Conservation (phyloP, 2,329 filamentous ascomycete species). For the Penicillium vulpinum region DNA sequence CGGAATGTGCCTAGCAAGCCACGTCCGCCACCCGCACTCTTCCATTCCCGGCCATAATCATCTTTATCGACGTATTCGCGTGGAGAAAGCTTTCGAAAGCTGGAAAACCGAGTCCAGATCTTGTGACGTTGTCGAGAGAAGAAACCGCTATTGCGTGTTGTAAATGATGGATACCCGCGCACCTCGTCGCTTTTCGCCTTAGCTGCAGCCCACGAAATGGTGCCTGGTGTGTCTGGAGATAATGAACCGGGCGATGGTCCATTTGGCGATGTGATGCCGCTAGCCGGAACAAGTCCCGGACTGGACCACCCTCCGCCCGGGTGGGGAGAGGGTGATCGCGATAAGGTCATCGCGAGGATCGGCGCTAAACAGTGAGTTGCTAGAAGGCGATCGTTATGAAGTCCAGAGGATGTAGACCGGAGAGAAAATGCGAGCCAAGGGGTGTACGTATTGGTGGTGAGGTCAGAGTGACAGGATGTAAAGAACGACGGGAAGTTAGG, state of each 20-base stretch:
- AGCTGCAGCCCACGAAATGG: conserved; percentile 78
- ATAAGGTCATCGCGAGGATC: conserved; percentile 75
- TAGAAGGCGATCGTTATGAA: not conserved
- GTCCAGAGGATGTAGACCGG: not conserved
- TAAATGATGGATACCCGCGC: conserved; percentile 74
- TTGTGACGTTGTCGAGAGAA: conserved; percentile 80
- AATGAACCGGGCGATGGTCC: conserved; percentile 24
- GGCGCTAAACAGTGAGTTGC: conserved; percentile 27
- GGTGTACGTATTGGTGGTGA: conserved; percentile 11
- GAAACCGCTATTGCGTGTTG: conserved; percentile 80
- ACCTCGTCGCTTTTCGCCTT: conserved; percentile 74
- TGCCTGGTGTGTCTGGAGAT: conserved; percentile 23
- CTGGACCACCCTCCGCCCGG: conserved; percentile 86
- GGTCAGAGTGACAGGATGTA: conserved; percentile 16
- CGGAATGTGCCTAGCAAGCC: conserved; percentile 37
- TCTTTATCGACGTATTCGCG: conserved; percentile 70
- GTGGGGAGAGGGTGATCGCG: conserved; percentile 81
- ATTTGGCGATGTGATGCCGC: conserved; percentile 67
- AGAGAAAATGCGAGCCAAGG: not conserved
- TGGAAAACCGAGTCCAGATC: conserved; percentile 75
- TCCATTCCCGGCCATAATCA: conserved; percentile 57
- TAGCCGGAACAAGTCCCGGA: conserved; percentile 72
- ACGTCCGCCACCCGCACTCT: conserved; percentile 33
- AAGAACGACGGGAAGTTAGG: conserved; percentile 8
- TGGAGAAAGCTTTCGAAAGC: conserved; percentile 57